Percentiles rank a stretch among this genome's conserved stretches.
Evolutionary conservation across 2,329 filamentous ascomycete genomes (phyloP).

Genomic region (Colletotrichum euphorbiae): DNA sequence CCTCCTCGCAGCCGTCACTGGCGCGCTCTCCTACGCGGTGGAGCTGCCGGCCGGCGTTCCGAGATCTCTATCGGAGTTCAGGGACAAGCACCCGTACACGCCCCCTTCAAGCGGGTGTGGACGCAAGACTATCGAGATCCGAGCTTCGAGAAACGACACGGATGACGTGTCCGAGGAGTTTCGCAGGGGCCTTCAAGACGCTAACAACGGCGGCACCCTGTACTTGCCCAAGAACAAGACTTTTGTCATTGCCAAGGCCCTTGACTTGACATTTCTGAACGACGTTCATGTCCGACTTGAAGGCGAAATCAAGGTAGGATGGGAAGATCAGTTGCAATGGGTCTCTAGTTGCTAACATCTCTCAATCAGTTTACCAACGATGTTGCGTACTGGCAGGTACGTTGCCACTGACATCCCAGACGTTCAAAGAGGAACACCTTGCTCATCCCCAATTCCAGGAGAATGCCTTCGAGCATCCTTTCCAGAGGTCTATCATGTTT

Average conservation of each 20-base stretch:
- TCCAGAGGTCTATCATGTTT: constrained; percentile 67
- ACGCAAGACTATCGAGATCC: constrained; percentile 36
- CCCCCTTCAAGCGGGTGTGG: constrained; percentile 24
- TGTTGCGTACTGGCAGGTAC: constrained; percentile 54
- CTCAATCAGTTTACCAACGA: constrained; percentile 54
- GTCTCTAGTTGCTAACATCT: background rate
- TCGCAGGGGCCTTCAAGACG: constrained; percentile 63
- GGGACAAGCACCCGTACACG: constrained; percentile 38
- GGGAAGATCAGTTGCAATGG: background rate
- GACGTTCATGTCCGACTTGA: constrained; percentile 69
- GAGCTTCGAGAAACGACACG: constrained; percentile 59
- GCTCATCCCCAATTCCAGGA: constrained; percentile 20
- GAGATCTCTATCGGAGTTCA: constrained; percentile 37
- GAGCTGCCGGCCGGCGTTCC: constrained; percentile 39
- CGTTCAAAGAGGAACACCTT: constrained; percentile 36
- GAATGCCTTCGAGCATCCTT: constrained; percentile 54
- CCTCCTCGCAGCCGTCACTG: constrained; percentile 17
- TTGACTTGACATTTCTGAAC: constrained; percentile 69
- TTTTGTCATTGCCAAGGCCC: constrained; percentile 68
- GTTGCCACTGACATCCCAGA: background rate
- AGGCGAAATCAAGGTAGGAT: constrained; percentile 58
- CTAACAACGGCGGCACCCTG: constrained; percentile 69
- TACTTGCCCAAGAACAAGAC: constrained; percentile 64
- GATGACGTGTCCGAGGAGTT: constrained; percentile 70
- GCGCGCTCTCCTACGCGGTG: constrained; percentile 27